Conservation (phyloP, 2,329 filamentous ascomycete genomes). For the Aspergillus caelatus region DNA sequence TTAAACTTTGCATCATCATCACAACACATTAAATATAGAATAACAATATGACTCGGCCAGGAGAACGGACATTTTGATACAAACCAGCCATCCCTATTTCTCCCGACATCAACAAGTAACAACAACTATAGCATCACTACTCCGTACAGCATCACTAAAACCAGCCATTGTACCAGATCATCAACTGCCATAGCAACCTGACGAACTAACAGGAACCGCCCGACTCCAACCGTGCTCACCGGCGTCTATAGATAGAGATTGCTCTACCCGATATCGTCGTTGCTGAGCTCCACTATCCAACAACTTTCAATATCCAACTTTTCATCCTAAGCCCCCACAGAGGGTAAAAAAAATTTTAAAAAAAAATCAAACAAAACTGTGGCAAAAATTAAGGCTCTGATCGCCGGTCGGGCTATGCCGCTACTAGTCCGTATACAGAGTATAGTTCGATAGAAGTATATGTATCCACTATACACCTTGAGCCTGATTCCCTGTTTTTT, state of each 20-base stretch:
- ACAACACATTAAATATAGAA: background rate
- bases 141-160: background rate
- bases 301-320: background rate
- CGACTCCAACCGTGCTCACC: background rate
- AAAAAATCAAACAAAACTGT: background rate
- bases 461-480: background rate
- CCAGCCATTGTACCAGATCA: background rate
- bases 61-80: background rate
- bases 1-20: background rate
- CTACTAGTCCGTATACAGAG: background rate
- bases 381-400: conserved; percentile 1
- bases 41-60: background rate
- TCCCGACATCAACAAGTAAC: background rate
- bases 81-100: background rate
- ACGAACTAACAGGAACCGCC: background rate
- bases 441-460: background rate
- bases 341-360: background rate
- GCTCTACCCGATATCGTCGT: background rate
- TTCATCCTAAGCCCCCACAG: background rate
- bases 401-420: background rate
- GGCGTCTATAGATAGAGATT: background rate
- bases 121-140: background rate
- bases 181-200: background rate
- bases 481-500: background rate
- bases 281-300: background rate